Conservation (phyloP, 2,329 filamentous ascomycete species). For the Cryphonectria radicalis region DNA sequence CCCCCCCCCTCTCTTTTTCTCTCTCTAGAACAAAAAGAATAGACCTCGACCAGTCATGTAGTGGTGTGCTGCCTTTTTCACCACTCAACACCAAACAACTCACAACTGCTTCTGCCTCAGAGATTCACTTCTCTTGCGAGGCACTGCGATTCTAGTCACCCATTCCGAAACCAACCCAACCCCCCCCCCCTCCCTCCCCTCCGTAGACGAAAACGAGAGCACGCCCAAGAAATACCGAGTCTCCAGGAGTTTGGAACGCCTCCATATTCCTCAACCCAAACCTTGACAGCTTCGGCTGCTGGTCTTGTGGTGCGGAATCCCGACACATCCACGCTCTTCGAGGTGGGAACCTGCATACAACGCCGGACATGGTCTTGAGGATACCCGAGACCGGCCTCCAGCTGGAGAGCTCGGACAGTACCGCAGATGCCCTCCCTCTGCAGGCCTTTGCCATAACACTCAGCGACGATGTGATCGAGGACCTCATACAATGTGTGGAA, state of each 20-base stretch:
- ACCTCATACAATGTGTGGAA: slow-evolving; percentile 64
- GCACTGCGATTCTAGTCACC: slow-evolving; percentile 10
- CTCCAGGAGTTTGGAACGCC: neutral
- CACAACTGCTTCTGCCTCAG: slow-evolving; percentile 21
- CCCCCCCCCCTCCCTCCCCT: no score
- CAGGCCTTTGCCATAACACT: slow-evolving; percentile 65
- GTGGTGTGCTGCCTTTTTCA: slow-evolving; percentile 17
- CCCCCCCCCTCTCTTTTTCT: neutral
- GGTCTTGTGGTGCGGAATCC: slow-evolving; percentile 29
- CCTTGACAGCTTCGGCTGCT: slow-evolving; percentile 30
- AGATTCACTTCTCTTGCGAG: slow-evolving; percentile 20
- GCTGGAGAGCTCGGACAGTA: slow-evolving; percentile 56
- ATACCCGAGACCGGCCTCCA: slow-evolving; percentile 62
- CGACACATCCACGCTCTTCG: slow-evolving; percentile 15
- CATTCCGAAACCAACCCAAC: neutral
- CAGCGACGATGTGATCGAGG: slow-evolving; percentile 61
- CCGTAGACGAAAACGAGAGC: slow-evolving; percentile 4
- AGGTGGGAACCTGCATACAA: slow-evolving; percentile 26
- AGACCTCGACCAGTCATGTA: slow-evolving; percentile 26
- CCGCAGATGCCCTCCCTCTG: slow-evolving; percentile 49
- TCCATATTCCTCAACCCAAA: slow-evolving; percentile 17
- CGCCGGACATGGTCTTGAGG: slow-evolving; percentile 46
- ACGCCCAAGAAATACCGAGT: neutral
- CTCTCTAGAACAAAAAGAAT: neutral
- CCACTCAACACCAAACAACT: slow-evolving; percentile 18